Evolutionary conservation across 176 grass and related monocot species (phyloP).

Genomic region (Bromus sterilis): DNA sequence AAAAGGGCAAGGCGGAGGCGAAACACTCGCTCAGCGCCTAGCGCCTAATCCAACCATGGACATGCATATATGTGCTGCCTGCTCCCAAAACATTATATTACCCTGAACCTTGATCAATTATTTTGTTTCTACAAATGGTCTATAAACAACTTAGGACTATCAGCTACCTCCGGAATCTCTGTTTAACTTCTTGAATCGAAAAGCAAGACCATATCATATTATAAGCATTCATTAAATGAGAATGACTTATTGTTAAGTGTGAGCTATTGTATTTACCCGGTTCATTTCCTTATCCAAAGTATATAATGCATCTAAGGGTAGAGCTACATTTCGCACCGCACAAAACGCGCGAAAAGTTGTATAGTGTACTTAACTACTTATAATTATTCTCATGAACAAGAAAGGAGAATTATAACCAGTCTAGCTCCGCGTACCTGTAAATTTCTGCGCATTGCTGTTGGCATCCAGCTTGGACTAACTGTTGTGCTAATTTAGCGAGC

Average conservation of each 20-base stretch:
- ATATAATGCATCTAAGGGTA: neutral
- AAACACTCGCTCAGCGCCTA: too few species aligned
- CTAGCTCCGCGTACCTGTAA: slow-evolving; percentile 53
- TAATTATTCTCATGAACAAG: neutral
- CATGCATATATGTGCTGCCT: neutral
- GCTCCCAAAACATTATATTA: too few species aligned
- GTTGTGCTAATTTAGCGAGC: slow-evolving; percentile 79
- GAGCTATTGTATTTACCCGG: neutral
- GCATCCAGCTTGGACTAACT: slow-evolving; percentile 82
- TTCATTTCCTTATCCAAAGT: neutral
- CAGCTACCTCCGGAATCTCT: neutral
- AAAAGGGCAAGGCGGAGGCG: too few species aligned
- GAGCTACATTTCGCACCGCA: neutral
- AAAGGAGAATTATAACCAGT: neutral
- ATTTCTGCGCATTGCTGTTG: slow-evolving; percentile 78
- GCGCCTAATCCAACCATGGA: neutral
- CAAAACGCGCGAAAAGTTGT: neutral
- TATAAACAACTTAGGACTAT: neutral
- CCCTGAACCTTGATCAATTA: neutral
- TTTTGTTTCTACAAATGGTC: neutral
- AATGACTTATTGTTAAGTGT: neutral
- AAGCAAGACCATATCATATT: neutral
- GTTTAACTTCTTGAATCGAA: neutral
- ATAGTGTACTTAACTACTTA: neutral
- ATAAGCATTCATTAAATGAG: neutral